Evolutionary conservation across 257 asterid species (phyloP), one percentile per base, ranked within the genome.

Genomic region (Solanum medicagineum): DNA sequence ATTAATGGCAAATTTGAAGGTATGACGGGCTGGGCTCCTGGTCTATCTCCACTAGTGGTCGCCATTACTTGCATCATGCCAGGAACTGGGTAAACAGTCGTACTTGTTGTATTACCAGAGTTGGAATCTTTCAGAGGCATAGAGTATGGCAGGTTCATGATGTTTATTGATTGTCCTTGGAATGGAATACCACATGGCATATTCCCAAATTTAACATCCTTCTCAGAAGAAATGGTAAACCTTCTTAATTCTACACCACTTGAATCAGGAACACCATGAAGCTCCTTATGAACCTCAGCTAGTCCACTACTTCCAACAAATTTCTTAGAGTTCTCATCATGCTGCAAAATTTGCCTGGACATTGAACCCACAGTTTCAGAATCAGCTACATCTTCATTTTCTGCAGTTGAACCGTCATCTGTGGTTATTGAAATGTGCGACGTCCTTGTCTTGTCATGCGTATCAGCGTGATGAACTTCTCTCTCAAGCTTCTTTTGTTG

Each of bases 381-480:
- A 90, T 97, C 99, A 42, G 97, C 98, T 4, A 95, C 98, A 69
- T 95, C 99, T 89, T 97, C 99, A 88, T 95, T 95, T 63, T 97
- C 99, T 16, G 98, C 99, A 65, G 99, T 92, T 47, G 98, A 95
- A 54, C 96, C 98, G 83, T 95, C 99, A 73, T 95, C 97, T 2
- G 99, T 95, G 84, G 93, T 93, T 79, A 95, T 92, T 85, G 98
- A 95, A 90, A 94, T 95, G 89, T 95, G 97, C 16, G 99, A 94
- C 32, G 85, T 87, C 92, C 90, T 93, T 60, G 91, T 42, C 87
- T 91, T 96, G 49, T 94, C 97, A 77, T 88, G 83, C 87, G 87
- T 83, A 83, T 92, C 94, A 59, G 85, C 87, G 57, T 65, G 91
- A 83, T 84, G 89, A 84, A 85, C 57, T 85, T 93, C 99, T 84